Percentiles rank a stretch among this genome's conserved stretches.
Evolutionary conservation across 129 eudicot genomes (phyloP).

Genomic region (Saussurea involucrata): DNA sequence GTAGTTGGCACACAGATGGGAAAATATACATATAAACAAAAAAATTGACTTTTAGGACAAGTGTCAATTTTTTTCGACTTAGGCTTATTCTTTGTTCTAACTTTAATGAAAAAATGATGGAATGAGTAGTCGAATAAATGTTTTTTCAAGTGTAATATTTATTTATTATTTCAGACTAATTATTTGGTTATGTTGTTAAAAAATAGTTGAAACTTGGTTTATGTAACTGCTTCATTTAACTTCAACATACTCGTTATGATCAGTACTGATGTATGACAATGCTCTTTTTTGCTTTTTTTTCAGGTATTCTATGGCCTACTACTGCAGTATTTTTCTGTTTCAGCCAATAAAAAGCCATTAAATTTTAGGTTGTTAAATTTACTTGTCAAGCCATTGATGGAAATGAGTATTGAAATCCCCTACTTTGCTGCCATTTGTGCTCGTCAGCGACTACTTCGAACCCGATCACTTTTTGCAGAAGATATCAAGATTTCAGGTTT

Average conservation of each 20-base stretch:
- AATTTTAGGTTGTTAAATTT: constrained; percentile 67
- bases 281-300: background rate
- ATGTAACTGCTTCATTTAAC: background rate
- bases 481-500: constrained; percentile 75
- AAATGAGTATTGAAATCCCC: constrained; percentile 88
- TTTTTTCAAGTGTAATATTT: background rate
- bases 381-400: constrained; percentile 93
- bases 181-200: background rate
- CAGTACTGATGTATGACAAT: background rate
- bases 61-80: background rate
- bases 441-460: constrained; percentile 67
- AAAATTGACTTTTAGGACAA: background rate
- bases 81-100: background rate
- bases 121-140: background rate
- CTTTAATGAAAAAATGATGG: background rate
- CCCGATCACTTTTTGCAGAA: constrained; percentile 65
- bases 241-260: background rate
- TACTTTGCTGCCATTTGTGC: constrained; percentile 97
- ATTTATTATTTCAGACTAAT: background rate
- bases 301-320: constrained; percentile 93
- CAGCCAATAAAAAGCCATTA: constrained; percentile 74
- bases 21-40: background rate
- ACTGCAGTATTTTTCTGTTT: constrained; percentile 87
- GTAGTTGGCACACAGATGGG: background rate
- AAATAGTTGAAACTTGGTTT: background rate